Base-by-base conservation (phyloP, 2,329 filamentous ascomycete genomes). In the Apiospora koreana region DNA sequence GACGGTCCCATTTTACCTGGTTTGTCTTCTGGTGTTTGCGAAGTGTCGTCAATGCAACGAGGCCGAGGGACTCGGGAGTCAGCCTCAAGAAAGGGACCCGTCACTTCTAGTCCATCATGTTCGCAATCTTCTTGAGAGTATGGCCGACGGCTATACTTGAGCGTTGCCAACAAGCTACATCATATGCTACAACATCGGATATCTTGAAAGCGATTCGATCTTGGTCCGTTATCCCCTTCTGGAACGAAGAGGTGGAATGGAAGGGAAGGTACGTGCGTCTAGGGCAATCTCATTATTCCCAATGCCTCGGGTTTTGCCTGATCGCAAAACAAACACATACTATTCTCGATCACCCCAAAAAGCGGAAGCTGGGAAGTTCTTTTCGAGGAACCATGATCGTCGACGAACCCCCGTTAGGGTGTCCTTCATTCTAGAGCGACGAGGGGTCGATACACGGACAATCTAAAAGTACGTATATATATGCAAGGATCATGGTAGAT, bases 281-380 rank as follows among this genome's bases (percentile, higher is more conserved):
- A 62, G 54, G 54, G 54, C 54, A 35, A 62, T 62, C 54, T 38
- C 54, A 14, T 12, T 21, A 2, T n/a, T 38, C 35, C 54, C 54
- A 62, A 62, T 18, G 54, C 54, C 54, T 62, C 54, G 54, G 54
- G 54, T 62, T 62, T 62, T 62, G 54, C 54, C 54, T 62, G 54
- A 62, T 62, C 31, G 54, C 54, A 62, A 38, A 21, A 62, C 31
- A 38, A 16, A 38, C 54, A 62, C 31, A 35, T 16, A 58, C 18
- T 14, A 38, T 62, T n/a, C 54, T 62, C 54, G 54, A 62, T 62
- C 54, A 35, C 31, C 28, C 50, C 16, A 35, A n/a, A 28, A 18
- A 35, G 31, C 54, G 54, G 54, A 62, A 62, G 54, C 31, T 38
- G 54, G 54, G 31, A 62, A 38, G 31, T 12, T 62, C 28, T 18